Evolutionary conservation across 768 basidiomycete genomes (phyloP).

Genomic region (Favolaschia claudopus): DNA sequence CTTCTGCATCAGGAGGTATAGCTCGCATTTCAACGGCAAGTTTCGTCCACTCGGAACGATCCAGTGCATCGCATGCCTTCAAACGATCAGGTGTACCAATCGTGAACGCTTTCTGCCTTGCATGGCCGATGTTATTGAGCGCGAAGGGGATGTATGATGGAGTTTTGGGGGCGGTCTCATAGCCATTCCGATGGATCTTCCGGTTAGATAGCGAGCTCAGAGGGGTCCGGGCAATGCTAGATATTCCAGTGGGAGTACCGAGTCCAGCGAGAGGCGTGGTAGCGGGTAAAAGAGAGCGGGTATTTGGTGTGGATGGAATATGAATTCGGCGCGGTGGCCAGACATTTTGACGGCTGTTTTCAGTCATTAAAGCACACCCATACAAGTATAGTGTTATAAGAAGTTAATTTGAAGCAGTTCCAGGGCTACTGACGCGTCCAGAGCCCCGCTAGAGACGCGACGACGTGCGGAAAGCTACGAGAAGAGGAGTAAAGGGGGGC

Average conservation of each 20-base stretch:
- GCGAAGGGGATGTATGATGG: background rate
- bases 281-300: background rate
- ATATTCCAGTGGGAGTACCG: too few species aligned
- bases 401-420: background rate
- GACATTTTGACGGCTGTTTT: background rate
- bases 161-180: background rate
- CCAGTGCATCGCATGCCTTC: background rate
- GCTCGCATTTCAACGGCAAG: background rate
- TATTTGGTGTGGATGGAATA: background rate
- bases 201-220: background rate
- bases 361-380: background rate
- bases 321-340: background rate
- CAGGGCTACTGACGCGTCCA: background rate
- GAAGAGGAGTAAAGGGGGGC: background rate
- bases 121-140: background rate
- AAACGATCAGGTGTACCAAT: background rate
- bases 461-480: background rate
- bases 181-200: background rate
- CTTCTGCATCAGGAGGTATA: background rate
- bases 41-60: background rate
- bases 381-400: background rate
- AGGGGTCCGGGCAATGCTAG: background rate
- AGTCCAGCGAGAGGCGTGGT: background rate
- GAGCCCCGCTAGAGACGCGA: background rate
- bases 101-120: slow-evolving; percentile 1